Base-by-base conservation (phyloP, 164 flowering plant genomes). In the Tinospora cordifolia region DNA sequence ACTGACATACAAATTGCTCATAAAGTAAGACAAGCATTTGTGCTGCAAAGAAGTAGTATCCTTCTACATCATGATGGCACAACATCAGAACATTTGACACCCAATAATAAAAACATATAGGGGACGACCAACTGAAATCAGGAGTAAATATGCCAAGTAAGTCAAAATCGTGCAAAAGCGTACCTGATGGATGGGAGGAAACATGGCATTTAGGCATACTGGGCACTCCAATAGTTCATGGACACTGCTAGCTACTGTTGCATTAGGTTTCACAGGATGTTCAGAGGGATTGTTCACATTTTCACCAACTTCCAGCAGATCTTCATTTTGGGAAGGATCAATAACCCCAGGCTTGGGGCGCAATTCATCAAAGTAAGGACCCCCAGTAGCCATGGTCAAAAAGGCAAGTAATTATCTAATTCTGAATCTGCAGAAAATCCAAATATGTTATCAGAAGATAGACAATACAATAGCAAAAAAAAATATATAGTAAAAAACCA, bases 181-280 rank as follows among this genome's bases (percentile, higher is more conserved):
- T 74, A 92, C 98, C 96, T 92, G 96, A 80, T 90, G 93, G 68
- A 91, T 91, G 17, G 97, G 97, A 77, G 97, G 98, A 75, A 89
- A 92, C 98, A 92, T 92, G 5, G 96, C 96, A 82, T 86, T 92
- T 75, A 90, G 83, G 85, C 98, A 92, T 63, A 90, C 96, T 36
- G 98, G 98, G 62, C 98, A 92, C 77, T 90, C 98, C 82, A 92
- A 75, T 22, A 92, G 79, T 59, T 92, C 95, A 68, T 88, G 89
- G 22, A 92, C 96, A 73, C 90, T 84, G 77, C 88, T 90, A 30
- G 92, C 80, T 60, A 85, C 88, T 57, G 78, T 67, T 65, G 71
- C 34, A 71, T 83, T 89, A 72, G 93, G 84, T 76, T 90, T 90
- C 25, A 75, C 8, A 64, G 75, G 72, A 74, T 60, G 72, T 78